Conservation (phyloP, 768 basidiomycete species). For the Piloderma croceum region DNA sequence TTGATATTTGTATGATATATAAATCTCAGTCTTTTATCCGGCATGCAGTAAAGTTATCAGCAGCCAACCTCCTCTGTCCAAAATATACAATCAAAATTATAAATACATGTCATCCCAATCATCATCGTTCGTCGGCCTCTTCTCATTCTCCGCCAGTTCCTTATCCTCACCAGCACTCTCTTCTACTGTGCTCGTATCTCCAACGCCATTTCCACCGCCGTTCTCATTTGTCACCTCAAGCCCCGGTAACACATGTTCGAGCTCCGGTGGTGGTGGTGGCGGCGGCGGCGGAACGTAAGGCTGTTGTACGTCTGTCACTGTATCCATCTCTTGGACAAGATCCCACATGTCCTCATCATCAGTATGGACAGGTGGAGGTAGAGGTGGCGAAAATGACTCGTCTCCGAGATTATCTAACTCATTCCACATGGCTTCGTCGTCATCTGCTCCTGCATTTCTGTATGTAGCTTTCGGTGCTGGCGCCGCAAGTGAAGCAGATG, state of each 20-base stretch:
- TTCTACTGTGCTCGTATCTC: constrained; percentile 10
- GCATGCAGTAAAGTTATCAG: too few species aligned
- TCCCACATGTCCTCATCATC: constrained; percentile 74
- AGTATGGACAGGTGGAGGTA: constrained; percentile 11
- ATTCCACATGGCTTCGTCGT: constrained; percentile 37
- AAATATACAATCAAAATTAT: constrained; percentile 16
- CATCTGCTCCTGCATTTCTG: constrained; percentile 26
- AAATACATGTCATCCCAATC: constrained; percentile 67
- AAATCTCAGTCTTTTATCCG: too few species aligned
- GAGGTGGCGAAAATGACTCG: background rate
- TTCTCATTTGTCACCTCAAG: too few species aligned
- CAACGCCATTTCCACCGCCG: constrained; percentile 13
- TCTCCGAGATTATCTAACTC: constrained; percentile 16
- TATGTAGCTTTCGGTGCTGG: constrained; percentile 1
- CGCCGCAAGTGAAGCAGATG: constrained; percentile 1
- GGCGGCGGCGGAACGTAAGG: too few species aligned
- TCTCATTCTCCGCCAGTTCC: background rate
- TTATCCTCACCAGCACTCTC: background rate
- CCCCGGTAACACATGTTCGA: too few species aligned
- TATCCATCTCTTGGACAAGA: constrained; percentile 53
- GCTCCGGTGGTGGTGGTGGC: too few species aligned
- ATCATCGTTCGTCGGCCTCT: constrained; percentile 35
- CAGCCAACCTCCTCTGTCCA: background rate
- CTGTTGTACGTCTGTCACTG: constrained; percentile 9
- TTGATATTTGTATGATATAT: background rate